Conservation (phyloP, 306 rosid species). For the Myrica gale region DNA sequence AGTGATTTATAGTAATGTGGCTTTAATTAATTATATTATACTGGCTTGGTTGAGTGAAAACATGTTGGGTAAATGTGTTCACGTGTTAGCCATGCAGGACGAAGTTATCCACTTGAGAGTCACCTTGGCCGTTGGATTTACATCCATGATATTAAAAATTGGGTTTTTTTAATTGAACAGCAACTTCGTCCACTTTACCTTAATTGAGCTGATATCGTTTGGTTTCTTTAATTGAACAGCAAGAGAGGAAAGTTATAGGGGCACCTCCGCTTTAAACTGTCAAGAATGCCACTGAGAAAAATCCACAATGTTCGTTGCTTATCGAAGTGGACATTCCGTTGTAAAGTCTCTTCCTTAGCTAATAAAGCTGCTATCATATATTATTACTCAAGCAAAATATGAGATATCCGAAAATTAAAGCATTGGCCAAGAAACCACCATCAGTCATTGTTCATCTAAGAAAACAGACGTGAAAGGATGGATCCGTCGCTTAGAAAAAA, state of each 20-base stretch:
- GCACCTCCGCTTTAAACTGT: constrained; percentile 1
- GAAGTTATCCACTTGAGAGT: constrained; percentile 1
- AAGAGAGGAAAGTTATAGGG: background rate
- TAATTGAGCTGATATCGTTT: background rate
- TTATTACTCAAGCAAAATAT: too few species aligned
- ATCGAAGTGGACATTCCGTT: too few species aligned
- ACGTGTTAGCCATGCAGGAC: background rate
- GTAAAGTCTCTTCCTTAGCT: too few species aligned
- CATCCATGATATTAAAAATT: background rate
- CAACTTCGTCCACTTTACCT: background rate
- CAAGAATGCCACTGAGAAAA: constrained; percentile 18
- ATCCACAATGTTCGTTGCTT: too few species aligned
- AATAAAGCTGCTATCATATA: too few species aligned
- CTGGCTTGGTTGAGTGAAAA: background rate
- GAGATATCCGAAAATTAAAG: too few species aligned
- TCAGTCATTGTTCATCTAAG: too few species aligned
- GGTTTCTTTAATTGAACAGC: too few species aligned
- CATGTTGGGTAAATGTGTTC: background rate
- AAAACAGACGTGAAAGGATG: too few species aligned
- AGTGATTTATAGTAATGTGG: background rate
- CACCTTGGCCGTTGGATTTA: constrained; percentile 14
- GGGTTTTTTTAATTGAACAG: too few species aligned
- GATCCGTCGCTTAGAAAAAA: too few species aligned
- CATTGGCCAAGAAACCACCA: too few species aligned
- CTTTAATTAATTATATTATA: background rate